These are phyloP conservation scores for Termitomyces heimii DNA, from an alignment of 768 basidiomycete genomes.

Conservation along the genomic window DNA sequence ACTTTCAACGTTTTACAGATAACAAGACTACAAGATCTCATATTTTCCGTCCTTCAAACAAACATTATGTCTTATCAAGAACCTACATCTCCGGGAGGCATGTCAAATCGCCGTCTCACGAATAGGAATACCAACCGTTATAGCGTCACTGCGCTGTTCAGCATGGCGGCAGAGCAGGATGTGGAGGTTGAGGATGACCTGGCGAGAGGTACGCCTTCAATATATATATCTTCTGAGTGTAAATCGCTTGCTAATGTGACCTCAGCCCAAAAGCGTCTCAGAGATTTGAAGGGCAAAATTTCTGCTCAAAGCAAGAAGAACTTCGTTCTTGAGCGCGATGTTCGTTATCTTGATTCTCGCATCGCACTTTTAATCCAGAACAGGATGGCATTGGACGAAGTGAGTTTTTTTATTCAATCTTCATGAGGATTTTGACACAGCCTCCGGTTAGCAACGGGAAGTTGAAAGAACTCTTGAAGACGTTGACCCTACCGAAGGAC, in stretches of 20 bases:
- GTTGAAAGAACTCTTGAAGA: conserved; percentile 95
- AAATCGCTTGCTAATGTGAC: conserved; percentile 3
- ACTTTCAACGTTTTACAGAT: conserved; percentile 8
- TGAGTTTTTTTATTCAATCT: conserved; percentile 30
- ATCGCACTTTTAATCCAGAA: conserved; percentile 98
- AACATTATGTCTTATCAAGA: conserved; percentile 58
- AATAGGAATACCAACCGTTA: conserved; percentile 96
- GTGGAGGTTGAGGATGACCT: conserved; percentile 97
- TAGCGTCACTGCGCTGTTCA: conserved; percentile 92
- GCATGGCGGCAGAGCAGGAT: conserved; percentile 98
- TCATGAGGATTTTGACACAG: conserved; percentile 10
- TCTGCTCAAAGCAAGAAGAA: conserved; percentile 99
- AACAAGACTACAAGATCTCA: conserved; percentile 14
- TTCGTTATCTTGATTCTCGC: conserved; percentile 94
- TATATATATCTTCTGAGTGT: conserved; percentile 2
- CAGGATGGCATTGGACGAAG: conserved; percentile 94
- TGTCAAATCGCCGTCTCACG: conserved; percentile 71
- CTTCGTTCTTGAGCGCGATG: conserved; percentile 97
- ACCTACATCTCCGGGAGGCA: conserved; percentile 55
- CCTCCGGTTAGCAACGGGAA: conserved; percentile 71
- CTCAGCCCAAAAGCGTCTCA: conserved; percentile 90
- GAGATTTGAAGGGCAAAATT: conserved; percentile 94
- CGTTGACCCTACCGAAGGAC: conserved; percentile 86
- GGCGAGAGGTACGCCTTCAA: conserved; percentile 71
- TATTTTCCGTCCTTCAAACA: conserved; percentile 20